A percentile compares a stretch with the other conserved stretches of the same genome.
Evolutionary conservation across 768 basidiomycete genomes (phyloP).

Genomic region (Mrakia blollopis): DNA sequence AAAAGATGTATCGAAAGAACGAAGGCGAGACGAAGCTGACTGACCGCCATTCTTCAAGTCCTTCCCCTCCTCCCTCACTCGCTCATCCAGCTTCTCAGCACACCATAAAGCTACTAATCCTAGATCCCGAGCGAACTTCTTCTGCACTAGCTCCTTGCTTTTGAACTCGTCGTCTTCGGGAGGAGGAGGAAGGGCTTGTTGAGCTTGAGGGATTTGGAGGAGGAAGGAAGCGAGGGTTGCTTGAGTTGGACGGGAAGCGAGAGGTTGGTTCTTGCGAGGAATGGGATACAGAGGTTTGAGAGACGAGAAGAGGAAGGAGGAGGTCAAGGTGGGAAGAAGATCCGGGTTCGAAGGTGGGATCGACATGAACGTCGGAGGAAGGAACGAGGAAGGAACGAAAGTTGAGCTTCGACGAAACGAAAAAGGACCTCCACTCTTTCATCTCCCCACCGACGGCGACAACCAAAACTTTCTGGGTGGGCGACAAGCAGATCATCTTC

Average conservation of each 20-base stretch:
- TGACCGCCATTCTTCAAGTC: neutral
- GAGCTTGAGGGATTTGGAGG: conserved; percentile 3
- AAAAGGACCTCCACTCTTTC: too few relatives aligned
- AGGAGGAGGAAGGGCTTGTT: neutral
- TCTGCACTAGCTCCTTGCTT: neutral
- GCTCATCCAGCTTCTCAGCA: neutral
- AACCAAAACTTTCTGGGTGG: too few relatives aligned
- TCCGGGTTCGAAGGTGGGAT: neutral
- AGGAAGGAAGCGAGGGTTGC: conserved; percentile 3
- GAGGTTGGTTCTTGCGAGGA: conserved; percentile 17
- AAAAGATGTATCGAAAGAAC: too few relatives aligned
- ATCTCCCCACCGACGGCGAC: too few relatives aligned
- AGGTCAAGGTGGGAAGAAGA: neutral
- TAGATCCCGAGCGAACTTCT: neutral
- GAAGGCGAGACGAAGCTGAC: neutral
- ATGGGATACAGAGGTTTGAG: conserved; percentile 6
- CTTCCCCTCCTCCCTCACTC: conserved; percentile 9
- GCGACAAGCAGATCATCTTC: too few relatives aligned
- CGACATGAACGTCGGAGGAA: neutral
- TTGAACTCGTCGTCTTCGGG: neutral
- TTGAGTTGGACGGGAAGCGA: neutral
- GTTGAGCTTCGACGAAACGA: too few relatives aligned
- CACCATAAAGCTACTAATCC: conserved; percentile 23
- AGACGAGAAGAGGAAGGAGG: neutral
- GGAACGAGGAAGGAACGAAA: neutral